Base-by-base conservation (phyloP, 805 yeast species). In the Pichia insulana region DNA sequence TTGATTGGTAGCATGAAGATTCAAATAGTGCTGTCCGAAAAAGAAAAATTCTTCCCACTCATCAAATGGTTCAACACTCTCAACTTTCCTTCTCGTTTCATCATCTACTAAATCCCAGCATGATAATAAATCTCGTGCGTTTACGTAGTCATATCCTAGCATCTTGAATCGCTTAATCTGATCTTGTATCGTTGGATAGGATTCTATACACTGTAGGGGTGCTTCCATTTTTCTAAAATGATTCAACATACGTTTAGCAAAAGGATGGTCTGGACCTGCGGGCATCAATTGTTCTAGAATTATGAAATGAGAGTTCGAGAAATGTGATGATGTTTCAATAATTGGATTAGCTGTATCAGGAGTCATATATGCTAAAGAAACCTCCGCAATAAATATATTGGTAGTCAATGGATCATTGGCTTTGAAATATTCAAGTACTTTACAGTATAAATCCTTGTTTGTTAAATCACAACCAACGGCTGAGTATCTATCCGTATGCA, bases 21-120 rank as follows among this genome's bases (percentile, higher is more conserved):
- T 66, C 30, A 78, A 65, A 53, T 84, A 85, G 56, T 84, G 92
- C 52, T 83, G 90, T 44, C 85, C 75, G 53, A 82, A 84, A 12
- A 81, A 54, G 25, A 78, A 70, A 48, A 84, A 83, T 58, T 84
- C 95, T 61, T 84, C 95, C 76, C 84, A 74, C 61, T 85, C 95
- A 57, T 85, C 95, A 59, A 84, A 85, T 3, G 74, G 73, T 55
- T 84, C 94, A 17, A 82, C 67, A 1, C 54, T 37, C 15, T 65
- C 66, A 8, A 85, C 69, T 33, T 59, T 56, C 0, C 42, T 35
- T 50, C 72, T 74, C 6, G 62, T 54, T 1, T 62, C 64, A 4
- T 67, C 57, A 2, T 79, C 62, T 17, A 70, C 57, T 8, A 62
- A 49, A 12, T 54, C 54, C 94, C 94, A 85, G 48, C 74, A 71